Conservation (phyloP, 495 filamentous ascomycete species). For the Tuber brumale region DNA sequence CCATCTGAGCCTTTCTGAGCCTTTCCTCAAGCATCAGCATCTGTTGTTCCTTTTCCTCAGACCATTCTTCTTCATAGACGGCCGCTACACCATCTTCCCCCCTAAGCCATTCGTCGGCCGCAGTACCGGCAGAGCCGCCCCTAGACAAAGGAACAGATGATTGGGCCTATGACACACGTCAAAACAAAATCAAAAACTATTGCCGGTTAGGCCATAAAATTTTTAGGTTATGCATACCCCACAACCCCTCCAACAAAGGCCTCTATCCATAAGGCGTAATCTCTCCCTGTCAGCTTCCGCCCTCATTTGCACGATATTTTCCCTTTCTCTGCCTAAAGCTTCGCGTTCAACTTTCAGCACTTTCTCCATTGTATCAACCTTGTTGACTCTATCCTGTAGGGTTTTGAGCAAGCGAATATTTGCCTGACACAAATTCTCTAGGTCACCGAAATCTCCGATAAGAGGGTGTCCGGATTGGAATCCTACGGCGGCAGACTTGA, state of each 20-base stretch:
- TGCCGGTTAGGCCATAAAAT: background rate
- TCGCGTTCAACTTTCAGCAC: slow-evolving; percentile 28
- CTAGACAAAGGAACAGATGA: slow-evolving; percentile 16
- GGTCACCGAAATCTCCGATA: slow-evolving; percentile 28
- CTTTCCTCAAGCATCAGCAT: slow-evolving; percentile 19
- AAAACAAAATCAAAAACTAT: background rate
- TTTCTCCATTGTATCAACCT: slow-evolving; percentile 25
- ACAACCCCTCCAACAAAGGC: slow-evolving; percentile 22
- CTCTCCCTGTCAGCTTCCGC: slow-evolving; percentile 27
- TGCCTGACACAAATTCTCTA: slow-evolving; percentile 28
- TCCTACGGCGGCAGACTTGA: background rate
- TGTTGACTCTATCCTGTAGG: slow-evolving; percentile 39
- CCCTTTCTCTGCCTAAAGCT: slow-evolving; percentile 21
- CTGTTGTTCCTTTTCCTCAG: slow-evolving; percentile 30
- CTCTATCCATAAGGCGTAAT: slow-evolving; percentile 24
- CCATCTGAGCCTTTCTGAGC: slow-evolving; percentile 28
- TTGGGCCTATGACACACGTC: background rate
- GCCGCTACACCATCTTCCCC: slow-evolving; percentile 14
- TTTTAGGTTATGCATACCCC: slow-evolving; percentile 12
- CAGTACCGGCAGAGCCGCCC: slow-evolving; percentile 18
- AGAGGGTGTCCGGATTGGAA: slow-evolving; percentile 33
- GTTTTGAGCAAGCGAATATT: slow-evolving; percentile 35
- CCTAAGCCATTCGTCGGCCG: slow-evolving; percentile 11
- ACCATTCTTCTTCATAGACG: slow-evolving; percentile 31
- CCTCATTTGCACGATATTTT: slow-evolving; percentile 18